Conservation (phyloP, 352 stramenopile species). For the Pythium aristosporum region DNA sequence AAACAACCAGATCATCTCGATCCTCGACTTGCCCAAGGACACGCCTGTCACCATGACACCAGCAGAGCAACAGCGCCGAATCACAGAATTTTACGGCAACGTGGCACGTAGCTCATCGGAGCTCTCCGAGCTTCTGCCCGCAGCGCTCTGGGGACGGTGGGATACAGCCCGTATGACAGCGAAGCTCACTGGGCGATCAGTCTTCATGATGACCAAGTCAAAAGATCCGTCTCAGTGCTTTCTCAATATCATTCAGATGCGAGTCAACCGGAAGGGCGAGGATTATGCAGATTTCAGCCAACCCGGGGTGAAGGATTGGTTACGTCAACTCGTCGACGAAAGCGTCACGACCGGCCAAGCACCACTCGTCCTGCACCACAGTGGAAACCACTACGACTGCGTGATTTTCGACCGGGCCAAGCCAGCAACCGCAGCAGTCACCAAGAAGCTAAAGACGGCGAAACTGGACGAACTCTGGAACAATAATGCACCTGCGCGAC, state of each 20-base stretch:
- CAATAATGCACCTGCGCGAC: neutral
- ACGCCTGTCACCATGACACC: no score
- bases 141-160: neutral
- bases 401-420: neutral
- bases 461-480: conserved; percentile 1
- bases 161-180: conserved; percentile 4
- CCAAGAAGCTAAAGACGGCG: neutral
- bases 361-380: neutral
- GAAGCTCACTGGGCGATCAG: neutral
- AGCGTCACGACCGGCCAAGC: neutral
- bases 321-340: neutral
- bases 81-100: neutral
- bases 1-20: no score
- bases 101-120: conserved; percentile 12
- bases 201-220: conserved; percentile 1
- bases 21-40: no score
- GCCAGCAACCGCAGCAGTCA: neutral
- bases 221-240: neutral
- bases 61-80: no score
- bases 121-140: neutral
- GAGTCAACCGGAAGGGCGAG: neutral
- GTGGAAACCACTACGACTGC: conserved; percentile 2
- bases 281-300: neutral
- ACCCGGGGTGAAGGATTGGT: neutral
- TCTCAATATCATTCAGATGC: neutral